These are phyloP conservation scores for Manihot esculenta DNA, from an alignment of 441 rosid genomes.

Conservation along the genomic window DNA sequence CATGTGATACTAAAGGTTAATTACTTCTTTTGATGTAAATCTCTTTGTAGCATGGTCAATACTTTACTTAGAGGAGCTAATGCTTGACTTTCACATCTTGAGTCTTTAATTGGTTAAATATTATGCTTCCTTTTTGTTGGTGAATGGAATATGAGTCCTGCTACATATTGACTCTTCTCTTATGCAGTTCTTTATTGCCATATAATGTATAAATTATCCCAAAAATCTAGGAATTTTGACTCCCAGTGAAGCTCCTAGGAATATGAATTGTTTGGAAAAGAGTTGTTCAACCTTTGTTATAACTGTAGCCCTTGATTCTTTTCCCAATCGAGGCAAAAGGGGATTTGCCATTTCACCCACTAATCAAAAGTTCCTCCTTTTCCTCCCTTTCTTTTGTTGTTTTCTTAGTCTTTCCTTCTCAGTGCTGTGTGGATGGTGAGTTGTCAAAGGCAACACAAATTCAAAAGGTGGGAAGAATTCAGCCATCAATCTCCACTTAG, in stretches of 20 bases:
- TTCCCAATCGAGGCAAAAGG: slow-evolving; percentile 4
- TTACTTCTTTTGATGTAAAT: not conserved
- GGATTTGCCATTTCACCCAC: not conserved
- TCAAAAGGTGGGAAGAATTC: slow-evolving; percentile 12
- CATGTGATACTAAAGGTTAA: too few species aligned
- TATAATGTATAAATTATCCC: slow-evolving; percentile 17
- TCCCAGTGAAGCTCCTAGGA: too few species aligned
- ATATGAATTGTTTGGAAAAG: not conserved
- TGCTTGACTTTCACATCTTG: slow-evolving; percentile 9
- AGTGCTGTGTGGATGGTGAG: slow-evolving; percentile 16
- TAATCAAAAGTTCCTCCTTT: not conserved
- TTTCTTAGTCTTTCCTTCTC: too few species aligned
- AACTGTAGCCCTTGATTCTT: not conserved
- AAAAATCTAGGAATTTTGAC: slow-evolving; percentile 21
- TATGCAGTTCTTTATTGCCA: not conserved
- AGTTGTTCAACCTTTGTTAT: slow-evolving; percentile 6
- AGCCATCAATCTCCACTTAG: slow-evolving; percentile 8
- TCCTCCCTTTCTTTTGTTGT: not conserved
- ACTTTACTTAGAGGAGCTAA: not conserved
- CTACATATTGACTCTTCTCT: not conserved
- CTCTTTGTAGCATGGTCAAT: not conserved
- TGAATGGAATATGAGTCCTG: slow-evolving; percentile 11
- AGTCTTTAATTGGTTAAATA: not conserved
- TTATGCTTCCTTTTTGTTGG: slow-evolving; percentile 3
- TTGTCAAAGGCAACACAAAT: slow-evolving; percentile 7